Base-by-base conservation (phyloP, 257 asterid genomes). In the Primulina eburnea region DNA sequence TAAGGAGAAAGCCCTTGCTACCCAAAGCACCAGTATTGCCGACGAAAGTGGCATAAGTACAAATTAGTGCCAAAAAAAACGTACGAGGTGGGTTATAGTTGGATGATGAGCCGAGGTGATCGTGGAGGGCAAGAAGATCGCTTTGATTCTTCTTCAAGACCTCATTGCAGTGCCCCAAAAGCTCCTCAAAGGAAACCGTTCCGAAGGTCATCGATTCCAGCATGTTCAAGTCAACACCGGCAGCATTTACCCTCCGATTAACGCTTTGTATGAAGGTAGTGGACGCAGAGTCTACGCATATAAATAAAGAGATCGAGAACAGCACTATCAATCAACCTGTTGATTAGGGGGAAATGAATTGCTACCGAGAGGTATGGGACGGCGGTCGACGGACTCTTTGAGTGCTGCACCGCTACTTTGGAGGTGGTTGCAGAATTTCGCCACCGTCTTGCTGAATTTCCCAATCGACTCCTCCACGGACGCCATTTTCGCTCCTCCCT, bases 141-240 rank as follows among this genome's bases (percentile, higher is more conserved):
- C 34, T 74, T 65, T 86, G 90, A 70, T 86, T 90, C 81, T 81
- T 82, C 82, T 87, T 89, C 79, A 82, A 79, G 62, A 93, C 87
- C 82, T 93, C 94, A 32, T 76, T 81, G 89, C 97, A 90, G 81
- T 90, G 94, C 55, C 98, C 98, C 35, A 90, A 73, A 35, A 93
- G 92, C 88, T 93, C 98, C 89, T 89, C 98, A 26, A 93, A 93
- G 67, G 96, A 93, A 73, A 93, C 98, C 65, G 97, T 89, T 9
- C 81, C 96, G 20, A 79, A 89, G 35, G 94, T 78, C 95, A 93
- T 88, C 40, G 96, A 87, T 67, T 93, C 98, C 62, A 93, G 82
- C 86, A 88, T 77, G 87, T 85, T 86, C 81, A 93, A 82, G 74
- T 93, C 94, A n/a, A 77, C 67, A 57, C 81, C 83, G 5, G 89